phyloP scores from a whole-genome alignment of 345 rosid species.

The Brassica rapa region DNA sequence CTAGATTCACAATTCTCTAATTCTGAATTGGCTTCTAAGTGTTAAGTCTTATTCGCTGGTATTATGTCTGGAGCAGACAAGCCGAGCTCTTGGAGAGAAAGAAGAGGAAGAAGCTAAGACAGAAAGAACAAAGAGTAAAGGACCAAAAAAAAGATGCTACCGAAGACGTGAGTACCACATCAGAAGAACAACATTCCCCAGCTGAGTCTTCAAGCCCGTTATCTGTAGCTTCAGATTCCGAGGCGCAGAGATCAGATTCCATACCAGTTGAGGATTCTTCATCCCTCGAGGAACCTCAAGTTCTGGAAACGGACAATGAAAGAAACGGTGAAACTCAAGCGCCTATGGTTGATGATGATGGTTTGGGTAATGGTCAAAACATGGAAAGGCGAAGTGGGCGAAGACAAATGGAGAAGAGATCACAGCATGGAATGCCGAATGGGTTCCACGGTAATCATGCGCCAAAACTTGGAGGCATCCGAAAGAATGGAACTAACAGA shows the following conservation, averaged over 20 bases:
- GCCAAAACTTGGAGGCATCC: constrained; percentile 51
- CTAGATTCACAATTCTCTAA: not conserved
- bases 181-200: constrained; percentile 47
- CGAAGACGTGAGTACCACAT: constrained; percentile 45
- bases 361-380: constrained; percentile 39
- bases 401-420: constrained; percentile 47
- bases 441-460: constrained; percentile 52
- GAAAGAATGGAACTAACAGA: constrained; percentile 59
- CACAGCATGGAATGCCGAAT: constrained; percentile 48
- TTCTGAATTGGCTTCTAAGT: constrained; percentile 22
- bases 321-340: constrained; percentile 51
- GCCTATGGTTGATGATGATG: constrained; percentile 42
- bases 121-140: constrained; percentile 80
- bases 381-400: constrained; percentile 45
- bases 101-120: constrained; percentile 81
- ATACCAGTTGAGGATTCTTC: constrained; percentile 42
- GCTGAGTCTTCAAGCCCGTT: constrained; percentile 50
- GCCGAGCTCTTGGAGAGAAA: constrained; percentile 78
- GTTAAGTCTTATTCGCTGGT: constrained; percentile 20
- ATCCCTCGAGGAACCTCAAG: constrained; percentile 43
- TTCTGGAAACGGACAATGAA: constrained; percentile 41
- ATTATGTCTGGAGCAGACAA: constrained; percentile 49
- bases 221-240: constrained; percentile 49
- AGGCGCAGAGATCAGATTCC: constrained; percentile 44
- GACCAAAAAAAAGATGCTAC: constrained; percentile 52